Evolutionary conservation across 2,329 filamentous ascomycete genomes (phyloP), one percentile per base, ranked within the genome.

Genomic region (Leptographium radiaticola): DNA sequence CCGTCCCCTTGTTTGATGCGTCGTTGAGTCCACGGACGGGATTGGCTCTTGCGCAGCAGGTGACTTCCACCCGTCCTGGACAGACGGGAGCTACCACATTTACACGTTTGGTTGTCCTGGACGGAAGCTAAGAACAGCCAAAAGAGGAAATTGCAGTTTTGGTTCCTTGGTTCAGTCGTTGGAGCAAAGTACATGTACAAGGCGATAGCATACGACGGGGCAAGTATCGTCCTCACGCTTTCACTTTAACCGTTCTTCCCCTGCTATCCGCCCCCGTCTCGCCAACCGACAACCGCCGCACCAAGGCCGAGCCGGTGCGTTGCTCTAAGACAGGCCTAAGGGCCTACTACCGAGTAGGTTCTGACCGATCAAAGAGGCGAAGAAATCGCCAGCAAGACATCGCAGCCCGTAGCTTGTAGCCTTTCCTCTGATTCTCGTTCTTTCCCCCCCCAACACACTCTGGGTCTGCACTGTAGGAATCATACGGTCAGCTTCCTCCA

Each of bases 121-220:
- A 53, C 58, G 56, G 57, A 51, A 54, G 54, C 58, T 57, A 56
- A 52, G 55, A 57, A 48, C 45, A 53, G 49, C 58, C 58, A 53
- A 57, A 51, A 33, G 38, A 53, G 49, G 47, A 49, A 51, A 52
- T 45, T 33, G 39, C 34, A n/a, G 34, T 12, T 34, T 12, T n/a
- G 18, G 11, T 7, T 25, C 38, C 9, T 47, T 25, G 46, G 31
- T 15, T 49, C 18, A 33, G 46, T 20, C 33, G 11, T 39, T 33
- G 5, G n/a, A 34, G 38, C 34, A 34, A 34, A 18, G 47, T 39
- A 15, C 13, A 40, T 16, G 47, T 49, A 48, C 12, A 33, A 48
- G 30, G 36, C 15, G 20, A 30, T 48, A 25, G 25, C 25, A 25
- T 25, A 5, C 25, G 25, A 25, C 25, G 25, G 25, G 12, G n/a